These are phyloP conservation scores for Fonsecaea monophora DNA, from an alignment of 2,329 filamentous ascomycete species.

Conservation along the genomic window DNA sequence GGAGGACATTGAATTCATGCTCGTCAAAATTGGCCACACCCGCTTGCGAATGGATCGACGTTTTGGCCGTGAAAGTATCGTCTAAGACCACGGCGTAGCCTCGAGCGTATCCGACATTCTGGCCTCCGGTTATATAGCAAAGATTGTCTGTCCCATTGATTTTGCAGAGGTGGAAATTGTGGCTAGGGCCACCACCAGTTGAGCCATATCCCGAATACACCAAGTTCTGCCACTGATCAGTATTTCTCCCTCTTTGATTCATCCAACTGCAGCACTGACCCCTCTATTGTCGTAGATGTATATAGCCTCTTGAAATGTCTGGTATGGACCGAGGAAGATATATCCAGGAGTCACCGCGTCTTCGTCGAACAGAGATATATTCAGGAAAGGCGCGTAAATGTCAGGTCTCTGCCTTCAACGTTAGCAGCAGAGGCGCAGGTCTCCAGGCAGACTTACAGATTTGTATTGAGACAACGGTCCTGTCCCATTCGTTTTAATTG, in stretches of 20 bases:
- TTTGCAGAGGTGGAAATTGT: constrained; percentile 57
- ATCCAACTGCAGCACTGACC: constrained; percentile 40
- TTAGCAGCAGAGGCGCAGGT: not conserved
- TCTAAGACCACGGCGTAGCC: constrained; percentile 62
- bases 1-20: constrained; percentile 60
- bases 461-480: constrained; percentile 36
- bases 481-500: constrained; percentile 25
- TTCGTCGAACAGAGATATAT: constrained; percentile 42
- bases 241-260: not conserved
- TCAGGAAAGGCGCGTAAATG: constrained; percentile 48
- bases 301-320: constrained; percentile 57
- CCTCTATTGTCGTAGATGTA: constrained; percentile 61
- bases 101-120: constrained; percentile 59
- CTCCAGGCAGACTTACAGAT: constrained; percentile 23
- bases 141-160: constrained; percentile 58
- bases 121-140: constrained; percentile 60
- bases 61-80: constrained; percentile 40
- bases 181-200: constrained; percentile 56
- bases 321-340: constrained; percentile 59
- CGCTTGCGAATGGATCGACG: constrained; percentile 29
- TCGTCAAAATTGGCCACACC: constrained; percentile 49
- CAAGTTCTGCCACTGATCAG: constrained; percentile 48
- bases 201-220: constrained; percentile 59
- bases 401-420: constrained; percentile 47
- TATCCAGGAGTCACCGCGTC: constrained; percentile 55